phyloP scores from a whole-genome alignment of 2,329 filamentous ascomycete species.

The Periconia digitata region DNA sequence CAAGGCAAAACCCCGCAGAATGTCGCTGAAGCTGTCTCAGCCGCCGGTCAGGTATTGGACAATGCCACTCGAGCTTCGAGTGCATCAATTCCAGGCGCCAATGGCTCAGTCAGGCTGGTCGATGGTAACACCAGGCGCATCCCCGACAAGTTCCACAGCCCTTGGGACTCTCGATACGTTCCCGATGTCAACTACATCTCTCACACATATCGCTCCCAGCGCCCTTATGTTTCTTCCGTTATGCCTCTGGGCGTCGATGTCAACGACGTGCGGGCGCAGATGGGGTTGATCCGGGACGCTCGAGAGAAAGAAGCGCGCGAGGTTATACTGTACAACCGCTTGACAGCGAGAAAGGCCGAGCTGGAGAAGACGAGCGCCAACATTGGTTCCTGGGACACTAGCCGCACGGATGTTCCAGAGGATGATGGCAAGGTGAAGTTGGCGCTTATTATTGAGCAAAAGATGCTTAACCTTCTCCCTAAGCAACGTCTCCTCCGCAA shows the following conservation, averaged over 20 bases:
- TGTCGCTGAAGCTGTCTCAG: conserved; percentile 44
- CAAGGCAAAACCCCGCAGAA: conserved; percentile 56
- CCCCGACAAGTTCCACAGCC: conserved; percentile 57
- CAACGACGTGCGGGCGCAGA: conserved; percentile 54
- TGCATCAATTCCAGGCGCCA: conserved; percentile 44
- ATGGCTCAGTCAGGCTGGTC: conserved; percentile 37
- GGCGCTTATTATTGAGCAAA: conserved; percentile 93
- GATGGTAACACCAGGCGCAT: conserved; percentile 44
- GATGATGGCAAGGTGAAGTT: conserved; percentile 79
- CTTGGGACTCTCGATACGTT: conserved; percentile 35
- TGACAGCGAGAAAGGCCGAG: conserved; percentile 81
- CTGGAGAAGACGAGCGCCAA: conserved; percentile 83
- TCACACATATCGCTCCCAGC: conserved; percentile 73
- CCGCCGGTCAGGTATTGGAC: conserved; percentile 55
- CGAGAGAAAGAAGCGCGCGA: conserved; percentile 70
- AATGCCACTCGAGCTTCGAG: conserved; percentile 46
- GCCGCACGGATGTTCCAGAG: conserved; percentile 65
- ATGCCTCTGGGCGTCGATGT: conserved; percentile 88
- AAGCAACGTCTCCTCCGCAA: conserved; percentile 87
- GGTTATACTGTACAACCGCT: conserved; percentile 84
- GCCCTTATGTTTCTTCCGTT: conserved; percentile 80
- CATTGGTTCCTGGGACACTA: conserved; percentile 81
- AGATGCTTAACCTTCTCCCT: conserved; percentile 81
- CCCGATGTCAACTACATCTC: conserved; percentile 74
- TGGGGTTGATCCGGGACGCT: conserved; percentile 14